Evolutionary conservation across 805 yeast species (phyloP).

Genomic region (Metschnikowia proteae): DNA sequence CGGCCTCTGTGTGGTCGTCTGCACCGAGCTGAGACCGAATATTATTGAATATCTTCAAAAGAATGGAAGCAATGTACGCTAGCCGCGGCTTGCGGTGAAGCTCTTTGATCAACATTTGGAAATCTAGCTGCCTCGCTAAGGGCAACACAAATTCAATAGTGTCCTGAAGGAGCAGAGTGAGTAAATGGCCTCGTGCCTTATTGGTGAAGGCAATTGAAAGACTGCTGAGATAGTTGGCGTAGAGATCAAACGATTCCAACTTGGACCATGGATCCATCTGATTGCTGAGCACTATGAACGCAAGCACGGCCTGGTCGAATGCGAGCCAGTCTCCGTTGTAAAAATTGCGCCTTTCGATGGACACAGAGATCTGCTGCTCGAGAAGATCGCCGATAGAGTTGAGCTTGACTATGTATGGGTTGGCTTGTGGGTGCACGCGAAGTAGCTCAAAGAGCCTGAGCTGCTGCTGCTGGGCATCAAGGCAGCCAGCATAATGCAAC

Average conservation of each 20-base stretch:
- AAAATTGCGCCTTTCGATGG: constrained; percentile 22
- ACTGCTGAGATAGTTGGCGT: constrained; percentile 44
- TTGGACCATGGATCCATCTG: constrained; percentile 53
- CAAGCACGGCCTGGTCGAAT: constrained; percentile 40
- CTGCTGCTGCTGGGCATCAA: constrained; percentile 21
- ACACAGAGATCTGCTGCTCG: constrained; percentile 15
- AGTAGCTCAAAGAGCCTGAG: constrained; percentile 21
- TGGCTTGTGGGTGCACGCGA: constrained; percentile 23
- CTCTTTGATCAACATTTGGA: constrained; percentile 41
- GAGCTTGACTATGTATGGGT: constrained; percentile 25
- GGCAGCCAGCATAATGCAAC: constrained; percentile 27
- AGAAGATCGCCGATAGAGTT: constrained; percentile 19
- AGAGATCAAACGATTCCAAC: constrained; percentile 52
- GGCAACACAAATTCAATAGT: constrained; percentile 42
- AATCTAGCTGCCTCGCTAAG: constrained; percentile 38
- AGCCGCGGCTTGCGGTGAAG: constrained; percentile 41
- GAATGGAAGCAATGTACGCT: constrained; percentile 48
- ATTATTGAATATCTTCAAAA: constrained; percentile 58
- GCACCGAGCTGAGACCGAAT: constrained; percentile 47
- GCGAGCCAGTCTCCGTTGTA: constrained; percentile 42
- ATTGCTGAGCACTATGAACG: constrained; percentile 46
- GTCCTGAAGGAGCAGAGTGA: constrained; percentile 34
- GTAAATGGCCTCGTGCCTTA: constrained; percentile 34
- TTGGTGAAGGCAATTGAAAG: constrained; percentile 49
- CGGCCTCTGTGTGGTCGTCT: constrained; percentile 33